These are phyloP conservation scores for Rutstroemia sydowiana DNA, from an alignment of 2,329 filamentous ascomycete genomes.

Conservation along the genomic window DNA sequence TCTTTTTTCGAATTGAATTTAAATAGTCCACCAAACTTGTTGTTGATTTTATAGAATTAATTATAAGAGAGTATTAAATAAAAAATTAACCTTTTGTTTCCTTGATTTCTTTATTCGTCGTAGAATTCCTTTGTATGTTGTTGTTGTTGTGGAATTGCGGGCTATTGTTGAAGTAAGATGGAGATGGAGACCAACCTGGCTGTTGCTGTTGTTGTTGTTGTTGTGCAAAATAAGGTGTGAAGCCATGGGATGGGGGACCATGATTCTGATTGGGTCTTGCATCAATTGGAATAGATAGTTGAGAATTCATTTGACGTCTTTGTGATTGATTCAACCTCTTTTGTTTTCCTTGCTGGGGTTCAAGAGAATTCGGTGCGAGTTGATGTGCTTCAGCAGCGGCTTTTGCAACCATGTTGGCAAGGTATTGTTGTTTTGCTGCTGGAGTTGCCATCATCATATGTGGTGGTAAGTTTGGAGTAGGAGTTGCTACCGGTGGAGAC, in stretches of 20 bases:
- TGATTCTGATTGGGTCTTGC: slow-evolving; percentile 31
- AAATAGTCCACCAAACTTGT: too few relatives aligned
- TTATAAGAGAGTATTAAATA: too few relatives aligned
- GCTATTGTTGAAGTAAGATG: slow-evolving; percentile 1
- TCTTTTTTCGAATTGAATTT: too few relatives aligned
- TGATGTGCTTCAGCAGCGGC: not conserved
- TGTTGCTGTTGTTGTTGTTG: slow-evolving; percentile 13
- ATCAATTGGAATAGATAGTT: slow-evolving; percentile 50
- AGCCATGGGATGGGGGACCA: slow-evolving; percentile 26
- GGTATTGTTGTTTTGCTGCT: slow-evolving; percentile 19
- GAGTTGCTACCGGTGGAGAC: slow-evolving; percentile 16
- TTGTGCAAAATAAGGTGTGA: slow-evolving; percentile 5
- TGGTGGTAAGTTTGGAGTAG: slow-evolving; percentile 15
- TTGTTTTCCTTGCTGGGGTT: slow-evolving; percentile 21
- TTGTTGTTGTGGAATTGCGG: slow-evolving; percentile 15
- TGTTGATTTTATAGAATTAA: too few relatives aligned
- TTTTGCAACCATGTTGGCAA: slow-evolving; percentile 7
- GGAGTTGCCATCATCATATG: slow-evolving; percentile 18
- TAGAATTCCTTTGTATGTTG: too few relatives aligned
- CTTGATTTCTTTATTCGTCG: too few relatives aligned
- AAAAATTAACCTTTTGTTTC: too few relatives aligned
- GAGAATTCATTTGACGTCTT: slow-evolving; percentile 53
- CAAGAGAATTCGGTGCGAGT: slow-evolving; percentile 17
- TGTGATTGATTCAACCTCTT: slow-evolving; percentile 57
- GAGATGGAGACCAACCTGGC: too few relatives aligned